A percentile compares a stretch with the other conserved stretches of the same genome.
These are phyloP conservation scores for Globisporangium apiculatum DNA, from an alignment of 352 stramenopile species.

Conservation along the genomic window DNA sequence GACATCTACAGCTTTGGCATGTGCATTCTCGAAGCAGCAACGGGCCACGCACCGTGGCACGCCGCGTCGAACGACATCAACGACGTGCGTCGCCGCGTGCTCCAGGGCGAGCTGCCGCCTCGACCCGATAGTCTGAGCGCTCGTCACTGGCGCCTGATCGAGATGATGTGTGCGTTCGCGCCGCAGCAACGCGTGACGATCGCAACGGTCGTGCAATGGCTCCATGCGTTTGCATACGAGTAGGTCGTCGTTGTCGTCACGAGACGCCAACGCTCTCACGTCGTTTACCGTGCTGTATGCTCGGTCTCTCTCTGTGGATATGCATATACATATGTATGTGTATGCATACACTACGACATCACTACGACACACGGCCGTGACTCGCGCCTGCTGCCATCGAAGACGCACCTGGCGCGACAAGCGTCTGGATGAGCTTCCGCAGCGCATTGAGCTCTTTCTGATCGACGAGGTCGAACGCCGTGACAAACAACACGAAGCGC, in stretches of 20 bases:
- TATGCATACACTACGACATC: no score
- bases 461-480: slow-evolving; percentile 89
- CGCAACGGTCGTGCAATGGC: background rate
- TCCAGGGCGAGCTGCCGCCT: background rate
- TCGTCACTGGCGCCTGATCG: slow-evolving; percentile 2
- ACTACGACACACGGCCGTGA: no score
- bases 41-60: background rate
- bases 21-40: slow-evolving; percentile 11
- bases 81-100: background rate
- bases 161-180: slow-evolving; percentile 1
- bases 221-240: background rate
- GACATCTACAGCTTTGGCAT: slow-evolving; percentile 13
- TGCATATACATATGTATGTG: no score
- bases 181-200: background rate
- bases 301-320: no score
- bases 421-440: slow-evolving; percentile 86
- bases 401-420: background rate
- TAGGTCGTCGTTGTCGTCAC: background rate
- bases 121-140: background rate
- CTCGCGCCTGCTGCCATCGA: no score
- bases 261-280: no score
- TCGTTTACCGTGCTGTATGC: no score
- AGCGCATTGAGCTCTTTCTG: slow-evolving; percentile 93
- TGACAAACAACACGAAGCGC: slow-evolving; percentile 95
- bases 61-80: background rate